phyloP scores from a whole-genome alignment of 2,329 filamentous ascomycete species.

The Rhinocladiella mackenziei region DNA sequence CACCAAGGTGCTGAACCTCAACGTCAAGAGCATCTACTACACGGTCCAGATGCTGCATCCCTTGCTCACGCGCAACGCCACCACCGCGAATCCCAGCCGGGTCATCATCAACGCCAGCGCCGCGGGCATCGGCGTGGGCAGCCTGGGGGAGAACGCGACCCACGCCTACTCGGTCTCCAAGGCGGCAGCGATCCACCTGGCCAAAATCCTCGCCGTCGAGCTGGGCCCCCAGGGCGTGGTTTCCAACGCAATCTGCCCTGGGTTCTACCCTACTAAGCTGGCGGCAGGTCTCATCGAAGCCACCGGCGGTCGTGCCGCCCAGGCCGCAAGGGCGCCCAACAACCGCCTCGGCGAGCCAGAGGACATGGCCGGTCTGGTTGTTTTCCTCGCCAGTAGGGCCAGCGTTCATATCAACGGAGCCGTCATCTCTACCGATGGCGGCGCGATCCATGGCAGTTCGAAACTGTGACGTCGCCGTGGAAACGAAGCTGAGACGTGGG shows the following conservation, averaged over 20 bases:
- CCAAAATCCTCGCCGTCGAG: slow-evolving; percentile 62
- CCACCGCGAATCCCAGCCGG: slow-evolving; percentile 35
- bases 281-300: neutral
- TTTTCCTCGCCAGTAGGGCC: slow-evolving; percentile 54
- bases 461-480: too few relatives aligned
- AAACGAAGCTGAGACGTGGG: too few relatives aligned
- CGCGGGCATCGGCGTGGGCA: slow-evolving; percentile 37
- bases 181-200: slow-evolving; percentile 71
- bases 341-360: slow-evolving; percentile 64
- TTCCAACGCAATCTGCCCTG: slow-evolving; percentile 65
- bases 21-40: slow-evolving; percentile 41
- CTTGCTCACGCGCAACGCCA: slow-evolving; percentile 35
- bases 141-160: slow-evolving; percentile 38
- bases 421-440: neutral
- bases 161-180: slow-evolving; percentile 65
- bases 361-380: slow-evolving; percentile 72
- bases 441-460: too few relatives aligned
- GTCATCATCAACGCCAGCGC: slow-evolving; percentile 38
- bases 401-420: neutral
- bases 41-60: slow-evolving; percentile 37
- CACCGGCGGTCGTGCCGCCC: neutral
- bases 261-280: slow-evolving; percentile 57
- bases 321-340: slow-evolving; percentile 56
- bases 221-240: slow-evolving; percentile 63
- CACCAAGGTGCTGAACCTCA: slow-evolving; percentile 39